Conservation (phyloP, 768 basidiomycete genomes). For the Amanita rubescens region DNA sequence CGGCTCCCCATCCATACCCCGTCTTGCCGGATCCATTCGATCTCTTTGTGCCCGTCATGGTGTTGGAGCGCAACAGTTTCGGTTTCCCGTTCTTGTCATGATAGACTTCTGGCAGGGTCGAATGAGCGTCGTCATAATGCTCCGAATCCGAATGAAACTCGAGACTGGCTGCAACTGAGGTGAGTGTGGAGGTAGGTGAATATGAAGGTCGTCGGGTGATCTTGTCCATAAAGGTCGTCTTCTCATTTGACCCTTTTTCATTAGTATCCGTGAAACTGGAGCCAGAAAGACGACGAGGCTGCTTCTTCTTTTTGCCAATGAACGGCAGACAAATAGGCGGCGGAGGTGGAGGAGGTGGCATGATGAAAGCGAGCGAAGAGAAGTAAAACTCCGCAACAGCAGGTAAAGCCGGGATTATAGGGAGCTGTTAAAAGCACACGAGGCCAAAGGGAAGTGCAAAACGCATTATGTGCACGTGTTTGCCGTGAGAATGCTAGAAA, state of each 20-base stretch:
- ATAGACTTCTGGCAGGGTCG: conserved; percentile 23
- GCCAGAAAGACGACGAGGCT: conserved; percentile 39
- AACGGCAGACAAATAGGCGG: conserved; percentile 58
- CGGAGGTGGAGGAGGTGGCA: conserved; percentile 49
- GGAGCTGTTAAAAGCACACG: conserved; percentile 1
- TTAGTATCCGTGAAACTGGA: conserved; percentile 27
- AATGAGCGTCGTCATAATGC: conserved; percentile 43
- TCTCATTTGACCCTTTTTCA: conserved; percentile 9
- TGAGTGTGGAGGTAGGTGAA: conserved; percentile 36
- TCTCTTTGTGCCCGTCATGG: conserved; percentile 54
- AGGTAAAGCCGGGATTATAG: conserved; percentile 8
- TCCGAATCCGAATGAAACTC: conserved; percentile 59
- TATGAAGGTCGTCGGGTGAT: conserved; percentile 34
- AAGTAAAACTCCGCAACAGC: conserved; percentile 10
- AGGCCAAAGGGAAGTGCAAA: neutral
- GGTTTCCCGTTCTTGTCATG: conserved; percentile 32
- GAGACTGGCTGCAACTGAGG: conserved; percentile 38
- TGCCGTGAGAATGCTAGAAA: neutral
- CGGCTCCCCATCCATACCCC: conserved; percentile 70
- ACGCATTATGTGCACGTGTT: neutral
- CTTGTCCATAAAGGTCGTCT: conserved; percentile 13
- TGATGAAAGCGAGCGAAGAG: conserved; percentile 32
- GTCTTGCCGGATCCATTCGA: conserved; percentile 39
- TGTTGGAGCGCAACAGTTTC: conserved; percentile 41
- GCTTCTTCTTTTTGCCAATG: conserved; percentile 41